Percentiles rank a stretch among this genome's conserved stretches.
Conservation (phyloP, 2,329 filamentous ascomycete species). For the Coniochaeta sp. region DNA sequence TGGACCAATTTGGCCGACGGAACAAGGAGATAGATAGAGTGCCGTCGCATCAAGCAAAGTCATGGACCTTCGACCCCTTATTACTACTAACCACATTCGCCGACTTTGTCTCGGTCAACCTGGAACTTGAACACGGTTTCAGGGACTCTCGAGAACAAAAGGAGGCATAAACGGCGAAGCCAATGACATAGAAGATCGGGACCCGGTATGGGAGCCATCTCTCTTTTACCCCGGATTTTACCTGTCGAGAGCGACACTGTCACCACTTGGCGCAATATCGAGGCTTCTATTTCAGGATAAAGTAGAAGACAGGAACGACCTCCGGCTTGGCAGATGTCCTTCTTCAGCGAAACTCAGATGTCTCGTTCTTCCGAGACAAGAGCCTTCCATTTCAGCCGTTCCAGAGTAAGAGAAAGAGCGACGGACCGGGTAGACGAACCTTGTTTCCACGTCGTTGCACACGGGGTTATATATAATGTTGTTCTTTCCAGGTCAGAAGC, state of each 20-base stretch:
- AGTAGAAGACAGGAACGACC: neutral
- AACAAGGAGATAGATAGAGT: neutral
- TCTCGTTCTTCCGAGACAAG: neutral
- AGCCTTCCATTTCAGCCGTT: neutral
- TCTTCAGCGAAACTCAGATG: neutral
- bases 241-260: neutral
- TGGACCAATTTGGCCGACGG: neutral
- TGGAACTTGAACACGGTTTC: no score
- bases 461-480: no score
- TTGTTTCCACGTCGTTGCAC: neutral
- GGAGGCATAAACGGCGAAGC: neutral
- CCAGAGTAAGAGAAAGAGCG: neutral
- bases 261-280: constrained; percentile 5
- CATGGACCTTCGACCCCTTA: no score
- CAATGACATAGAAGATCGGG: neutral
- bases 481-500: no score
- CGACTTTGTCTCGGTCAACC: neutral
- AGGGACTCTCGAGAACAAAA: neutral
- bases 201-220: no score
- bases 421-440: neutral
- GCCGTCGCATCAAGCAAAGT: neutral
- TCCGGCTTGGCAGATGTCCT: neutral
- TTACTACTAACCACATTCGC: constrained; percentile 1
- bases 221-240: constrained; percentile 4
- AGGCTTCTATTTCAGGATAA: constrained; percentile 2